Percentiles rank a stretch among this genome's conserved stretches.
phyloP scores from a whole-genome alignment of 129 eudicot genomes.

The Lactuca saligna region DNA sequence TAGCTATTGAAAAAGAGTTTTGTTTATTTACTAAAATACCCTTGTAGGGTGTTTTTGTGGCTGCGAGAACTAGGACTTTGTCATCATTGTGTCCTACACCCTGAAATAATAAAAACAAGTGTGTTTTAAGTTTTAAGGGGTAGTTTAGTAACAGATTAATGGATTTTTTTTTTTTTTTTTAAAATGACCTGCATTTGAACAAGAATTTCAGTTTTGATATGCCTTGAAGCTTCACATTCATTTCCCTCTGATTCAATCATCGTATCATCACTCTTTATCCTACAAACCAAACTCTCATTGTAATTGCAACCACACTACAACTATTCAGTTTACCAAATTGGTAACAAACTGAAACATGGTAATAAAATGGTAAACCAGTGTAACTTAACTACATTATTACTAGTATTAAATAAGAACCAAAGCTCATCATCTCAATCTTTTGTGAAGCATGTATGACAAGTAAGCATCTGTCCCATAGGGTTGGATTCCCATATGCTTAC shows the following conservation, averaged over 20 bases:
- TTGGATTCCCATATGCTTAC: conserved; percentile 92
- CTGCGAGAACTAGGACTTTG: conserved; percentile 98
- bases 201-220: conserved; percentile 95
- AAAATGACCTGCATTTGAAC: conserved; percentile 96
- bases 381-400: too few relatives aligned
- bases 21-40: too few relatives aligned
- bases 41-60: conserved; percentile 98
- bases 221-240: conserved; percentile 99
- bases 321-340: too few relatives aligned
- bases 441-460: conserved; percentile 64
- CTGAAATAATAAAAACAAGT: conserved; percentile 38
- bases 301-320: not conserved
- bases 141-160: not conserved
- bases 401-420: not conserved
- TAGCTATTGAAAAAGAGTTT: too few relatives aligned
- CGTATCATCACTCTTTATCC: conserved; percentile 63
- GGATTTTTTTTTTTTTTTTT: conserved; percentile 1
- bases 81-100: conserved; percentile 99
- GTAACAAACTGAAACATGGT: too few relatives aligned
- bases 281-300: conserved; percentile 8
- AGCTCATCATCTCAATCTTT: conserved; percentile 47
- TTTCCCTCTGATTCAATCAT: conserved; percentile 71
- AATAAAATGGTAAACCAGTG: too few relatives aligned
- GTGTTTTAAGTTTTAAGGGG: not conserved
- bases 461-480: conserved; percentile 71